These are phyloP conservation scores for Suillus alpinus DNA, from an alignment of 768 basidiomycete species.

Conservation along the genomic window DNA sequence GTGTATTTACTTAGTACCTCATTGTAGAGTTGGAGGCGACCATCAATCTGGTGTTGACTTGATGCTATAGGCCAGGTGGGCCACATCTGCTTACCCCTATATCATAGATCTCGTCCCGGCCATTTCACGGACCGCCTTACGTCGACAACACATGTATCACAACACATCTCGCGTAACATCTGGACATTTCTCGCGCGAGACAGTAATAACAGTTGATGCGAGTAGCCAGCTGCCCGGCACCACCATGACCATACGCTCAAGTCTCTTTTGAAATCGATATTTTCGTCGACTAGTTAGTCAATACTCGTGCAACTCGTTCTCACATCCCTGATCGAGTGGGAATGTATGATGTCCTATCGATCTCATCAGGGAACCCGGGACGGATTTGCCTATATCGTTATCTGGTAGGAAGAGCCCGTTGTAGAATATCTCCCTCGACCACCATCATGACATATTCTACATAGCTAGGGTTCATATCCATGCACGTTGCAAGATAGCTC, in stretches of 20 bases:
- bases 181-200: conserved; percentile 5
- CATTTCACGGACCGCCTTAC: conserved; percentile 19
- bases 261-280: conserved; percentile 1
- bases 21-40: background rate
- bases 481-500: conserved; percentile 1
- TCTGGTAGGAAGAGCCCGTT: conserved; percentile 9
- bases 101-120: background rate
- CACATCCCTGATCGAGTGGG: conserved; percentile 11
- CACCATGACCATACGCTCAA: background rate
- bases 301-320: conserved; percentile 11
- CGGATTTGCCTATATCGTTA: conserved; percentile 12
- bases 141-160: conserved; percentile 23
- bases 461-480: conserved; percentile 1
- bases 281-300: conserved; percentile 3
- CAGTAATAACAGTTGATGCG: conserved; percentile 3
- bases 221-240: background rate
- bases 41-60: background rate
- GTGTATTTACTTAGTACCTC: background rate
- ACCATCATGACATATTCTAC: conserved; percentile 11
- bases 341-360: conserved; percentile 12
- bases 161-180: conserved; percentile 20
- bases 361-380: conserved; percentile 17
- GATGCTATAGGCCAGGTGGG: background rate
- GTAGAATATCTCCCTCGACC: conserved; percentile 21
- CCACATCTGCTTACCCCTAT: background rate